Percentiles rank a stretch among this genome's conserved stretches.
Conservation (phyloP, 2,329 filamentous ascomycete species). For the Exophiala viscosa region DNA sequence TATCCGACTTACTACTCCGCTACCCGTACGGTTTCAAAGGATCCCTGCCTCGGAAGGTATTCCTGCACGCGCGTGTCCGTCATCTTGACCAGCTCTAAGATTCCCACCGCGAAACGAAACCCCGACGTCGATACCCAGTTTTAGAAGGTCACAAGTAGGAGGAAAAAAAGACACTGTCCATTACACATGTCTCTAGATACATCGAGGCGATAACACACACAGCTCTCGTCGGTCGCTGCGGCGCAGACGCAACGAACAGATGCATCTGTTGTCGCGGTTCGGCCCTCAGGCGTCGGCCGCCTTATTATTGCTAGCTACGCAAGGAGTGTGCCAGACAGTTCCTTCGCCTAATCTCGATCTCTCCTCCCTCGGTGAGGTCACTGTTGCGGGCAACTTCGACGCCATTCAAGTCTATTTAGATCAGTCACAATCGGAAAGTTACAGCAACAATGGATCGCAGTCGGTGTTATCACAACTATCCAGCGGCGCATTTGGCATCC, state of each 20-base stretch:
- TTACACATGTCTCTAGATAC: constrained; percentile 23
- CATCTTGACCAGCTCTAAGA: constrained; percentile 11
- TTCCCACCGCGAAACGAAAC: constrained; percentile 6
- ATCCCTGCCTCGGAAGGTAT: constrained; percentile 14
- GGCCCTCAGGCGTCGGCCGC: constrained; percentile 13
- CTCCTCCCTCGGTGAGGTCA: constrained; percentile 72
- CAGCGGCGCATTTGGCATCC: constrained; percentile 73
- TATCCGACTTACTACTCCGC: constrained; percentile 4
- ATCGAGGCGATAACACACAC: constrained; percentile 18
- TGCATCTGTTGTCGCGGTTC: constrained; percentile 26
- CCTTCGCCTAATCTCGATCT: constrained; percentile 74
- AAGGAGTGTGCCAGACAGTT: constrained; percentile 38
- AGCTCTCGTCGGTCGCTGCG: constrained; percentile 19
- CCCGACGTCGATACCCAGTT: constrained; percentile 11
- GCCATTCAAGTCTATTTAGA: constrained; percentile 88
- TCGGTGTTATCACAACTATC: constrained; percentile 77
- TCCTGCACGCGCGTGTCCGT: constrained; percentile 8
- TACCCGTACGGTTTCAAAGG: constrained; percentile 16
- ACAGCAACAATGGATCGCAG: constrained; percentile 72
- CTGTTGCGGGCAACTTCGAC: constrained; percentile 82
- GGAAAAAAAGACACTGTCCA: background rate
- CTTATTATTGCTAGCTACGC: constrained; percentile 18
- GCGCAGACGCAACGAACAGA: constrained; percentile 22
- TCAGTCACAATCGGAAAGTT: constrained; percentile 69
- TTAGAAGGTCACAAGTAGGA: constrained; percentile 11